Evolutionary conservation across 1,284 basidiomycete genomes (phyloP).

Genomic region (Fomitopsis schrenkii): DNA sequence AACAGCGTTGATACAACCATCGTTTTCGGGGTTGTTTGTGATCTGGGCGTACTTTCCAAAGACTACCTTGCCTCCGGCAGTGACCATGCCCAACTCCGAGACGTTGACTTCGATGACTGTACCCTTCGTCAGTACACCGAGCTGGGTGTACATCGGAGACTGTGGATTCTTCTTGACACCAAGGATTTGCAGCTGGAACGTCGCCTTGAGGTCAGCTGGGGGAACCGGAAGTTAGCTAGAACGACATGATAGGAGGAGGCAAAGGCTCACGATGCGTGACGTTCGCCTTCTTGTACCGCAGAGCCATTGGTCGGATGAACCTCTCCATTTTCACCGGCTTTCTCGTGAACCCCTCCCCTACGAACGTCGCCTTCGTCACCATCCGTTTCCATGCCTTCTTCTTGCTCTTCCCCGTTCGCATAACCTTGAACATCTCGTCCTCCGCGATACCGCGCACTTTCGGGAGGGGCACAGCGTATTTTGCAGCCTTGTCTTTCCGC

Average conservation of each 20-base stretch:
- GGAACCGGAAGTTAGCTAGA: constrained; percentile 6
- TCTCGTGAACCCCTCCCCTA: constrained; percentile 96
- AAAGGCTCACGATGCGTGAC: constrained; percentile 89
- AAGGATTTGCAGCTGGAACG: constrained; percentile 97
- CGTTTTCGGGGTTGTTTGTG: constrained; percentile 95
- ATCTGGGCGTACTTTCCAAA: constrained; percentile 95
- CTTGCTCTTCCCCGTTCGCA: constrained; percentile 98
- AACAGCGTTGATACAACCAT: constrained; percentile 95
- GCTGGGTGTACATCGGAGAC: constrained; percentile 93
- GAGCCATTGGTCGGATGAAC: constrained; percentile 95
- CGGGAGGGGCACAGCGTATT: constrained; percentile 94
- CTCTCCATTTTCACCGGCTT: constrained; percentile 99
- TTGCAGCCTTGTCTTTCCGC: constrained; percentile 98
- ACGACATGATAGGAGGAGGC: too few species aligned
- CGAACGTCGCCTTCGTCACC: constrained; percentile 99
- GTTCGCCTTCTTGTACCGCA: constrained; percentile 98
- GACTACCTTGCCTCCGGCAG: constrained; percentile 94
- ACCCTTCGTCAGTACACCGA: constrained; percentile 97
- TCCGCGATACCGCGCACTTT: constrained; percentile 98
- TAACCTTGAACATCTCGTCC: constrained; percentile 99
- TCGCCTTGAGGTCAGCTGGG: constrained; percentile 93
- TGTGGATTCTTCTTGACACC: constrained; percentile 99
- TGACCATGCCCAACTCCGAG: constrained; percentile 96
- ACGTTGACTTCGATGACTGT: constrained; percentile 99
- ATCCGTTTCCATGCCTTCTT: constrained; percentile 99